Percentiles rank a stretch among this genome's conserved stretches.
Conservation (phyloP, 768 basidiomycete genomes). For the Termitomyces sp. region DNA sequence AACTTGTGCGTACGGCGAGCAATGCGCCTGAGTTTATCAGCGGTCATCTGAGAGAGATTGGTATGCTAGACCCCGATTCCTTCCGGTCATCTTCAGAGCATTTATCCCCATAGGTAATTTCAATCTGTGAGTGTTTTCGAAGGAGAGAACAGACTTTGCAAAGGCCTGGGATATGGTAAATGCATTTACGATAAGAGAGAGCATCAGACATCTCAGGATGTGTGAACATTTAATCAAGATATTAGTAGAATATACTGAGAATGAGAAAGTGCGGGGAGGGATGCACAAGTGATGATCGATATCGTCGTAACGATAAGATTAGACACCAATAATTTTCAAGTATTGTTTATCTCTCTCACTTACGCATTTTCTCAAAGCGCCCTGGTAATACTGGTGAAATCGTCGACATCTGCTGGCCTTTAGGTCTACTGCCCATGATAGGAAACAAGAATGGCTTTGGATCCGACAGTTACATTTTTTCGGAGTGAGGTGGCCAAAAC, state of each 20-base stretch:
- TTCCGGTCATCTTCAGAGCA: not conserved
- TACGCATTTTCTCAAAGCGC: no score
- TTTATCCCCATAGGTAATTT: not conserved
- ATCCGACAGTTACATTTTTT: no score
- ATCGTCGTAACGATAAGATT: not conserved
- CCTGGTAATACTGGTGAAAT: no score
- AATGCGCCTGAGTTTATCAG: not conserved
- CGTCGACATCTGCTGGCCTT: no score
- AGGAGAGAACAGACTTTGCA: conserved; percentile 8
- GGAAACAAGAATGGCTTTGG: no score
- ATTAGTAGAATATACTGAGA: no score
- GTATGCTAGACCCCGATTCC: not conserved
- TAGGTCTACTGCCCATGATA: no score
- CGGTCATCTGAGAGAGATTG: not conserved
- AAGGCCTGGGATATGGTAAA: no score
- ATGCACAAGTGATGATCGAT: no score
- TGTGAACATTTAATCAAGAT: not conserved
- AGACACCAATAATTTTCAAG: not conserved
- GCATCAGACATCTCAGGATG: conserved; percentile 6
- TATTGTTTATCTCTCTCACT: no score
- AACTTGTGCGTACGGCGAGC: not conserved
- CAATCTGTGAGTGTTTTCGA: conserved; percentile 1
- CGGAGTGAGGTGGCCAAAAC: not conserved
- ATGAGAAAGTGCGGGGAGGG: no score
- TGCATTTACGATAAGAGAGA: not conserved